phyloP scores from a whole-genome alignment of 768 basidiomycete genomes.

The Boletus rubropictus region DNA sequence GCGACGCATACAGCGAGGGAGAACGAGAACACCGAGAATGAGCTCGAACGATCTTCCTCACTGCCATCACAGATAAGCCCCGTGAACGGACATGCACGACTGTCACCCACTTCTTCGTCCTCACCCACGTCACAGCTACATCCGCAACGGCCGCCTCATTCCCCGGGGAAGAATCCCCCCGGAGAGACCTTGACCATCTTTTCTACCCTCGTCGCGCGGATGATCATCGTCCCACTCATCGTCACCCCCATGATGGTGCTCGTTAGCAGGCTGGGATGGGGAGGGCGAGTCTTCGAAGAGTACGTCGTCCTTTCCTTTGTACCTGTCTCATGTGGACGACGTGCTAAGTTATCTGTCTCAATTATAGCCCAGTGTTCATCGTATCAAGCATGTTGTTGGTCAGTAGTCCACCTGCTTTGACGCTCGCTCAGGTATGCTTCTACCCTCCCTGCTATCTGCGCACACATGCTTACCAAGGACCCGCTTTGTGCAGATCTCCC shows the following conservation, averaged over 20 bases:
- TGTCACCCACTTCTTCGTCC: neutral
- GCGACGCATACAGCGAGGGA: conserved; percentile 3
- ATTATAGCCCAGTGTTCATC: conserved; percentile 79
- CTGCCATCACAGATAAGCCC: neutral
- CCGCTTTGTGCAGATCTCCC: conserved; percentile 15
- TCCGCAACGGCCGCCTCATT: neutral
- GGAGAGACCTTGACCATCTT: conserved; percentile 82
- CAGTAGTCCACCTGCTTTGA: conserved; percentile 75
- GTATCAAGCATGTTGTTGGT: conserved; percentile 80
- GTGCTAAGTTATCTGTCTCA: neutral
- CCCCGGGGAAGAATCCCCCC: conserved; percentile 21
- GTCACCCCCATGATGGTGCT: conserved; percentile 72
- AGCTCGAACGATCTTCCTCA: neutral
- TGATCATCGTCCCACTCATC: conserved; percentile 78
- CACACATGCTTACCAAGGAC: neutral
- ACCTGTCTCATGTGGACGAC: neutral
- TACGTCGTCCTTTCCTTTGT: conserved; percentile 38
- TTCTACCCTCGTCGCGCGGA: conserved; percentile 78
- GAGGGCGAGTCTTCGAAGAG: conserved; percentile 60
- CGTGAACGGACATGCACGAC: neutral
- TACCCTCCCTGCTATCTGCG: neutral
- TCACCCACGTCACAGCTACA: neutral
- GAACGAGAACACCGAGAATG: neutral
- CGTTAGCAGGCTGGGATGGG: conserved; percentile 45
- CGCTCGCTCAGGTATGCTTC: conserved; percentile 49